phyloP scores from a whole-genome alignment of 768 basidiomycete genomes.

The Botryobasidium botryosum region DNA sequence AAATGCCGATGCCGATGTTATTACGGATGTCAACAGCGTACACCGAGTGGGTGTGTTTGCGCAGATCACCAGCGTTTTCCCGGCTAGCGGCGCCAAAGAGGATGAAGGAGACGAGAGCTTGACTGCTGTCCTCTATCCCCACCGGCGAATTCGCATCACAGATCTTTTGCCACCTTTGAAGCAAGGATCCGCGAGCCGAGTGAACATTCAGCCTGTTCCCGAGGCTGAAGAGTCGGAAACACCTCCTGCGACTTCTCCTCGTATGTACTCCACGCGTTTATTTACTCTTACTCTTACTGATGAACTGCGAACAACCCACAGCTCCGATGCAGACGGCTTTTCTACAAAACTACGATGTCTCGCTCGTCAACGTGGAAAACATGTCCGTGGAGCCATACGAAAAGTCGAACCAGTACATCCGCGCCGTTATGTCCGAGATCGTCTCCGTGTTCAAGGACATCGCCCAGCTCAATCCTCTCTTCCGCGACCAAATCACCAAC shows the following conservation, averaged over 20 bases:
- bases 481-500: conserved; percentile 95
- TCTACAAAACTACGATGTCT: conserved; percentile 65
- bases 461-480: conserved; percentile 88
- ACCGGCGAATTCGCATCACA: conserved; percentile 75
- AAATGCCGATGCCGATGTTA: conserved; percentile 80
- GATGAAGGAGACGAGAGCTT: conserved; percentile 71
- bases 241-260: background rate
- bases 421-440: conserved; percentile 92
- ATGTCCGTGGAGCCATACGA: conserved; percentile 64
- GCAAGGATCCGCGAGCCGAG: conserved; percentile 20
- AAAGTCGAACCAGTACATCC: conserved; percentile 88
- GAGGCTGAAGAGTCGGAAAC: background rate
- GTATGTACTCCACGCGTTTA: background rate
- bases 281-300: background rate
- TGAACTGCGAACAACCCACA: conserved; percentile 13
- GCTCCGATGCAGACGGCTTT: conserved; percentile 69
- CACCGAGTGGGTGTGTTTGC: conserved; percentile 92
- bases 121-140: conserved; percentile 91
- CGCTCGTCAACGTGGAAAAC: conserved; percentile 79
- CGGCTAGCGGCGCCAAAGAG: conserved; percentile 32
- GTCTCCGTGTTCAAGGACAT: conserved; percentile 98
- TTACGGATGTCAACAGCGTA: conserved; percentile 72
- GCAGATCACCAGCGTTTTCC: conserved; percentile 87
- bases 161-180: conserved; percentile 56
- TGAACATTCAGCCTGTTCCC: too few relatives aligned